These are phyloP conservation scores for Blastomyces parvus DNA, from an alignment of 2,329 filamentous ascomycete genomes.

Conservation along the genomic window DNA sequence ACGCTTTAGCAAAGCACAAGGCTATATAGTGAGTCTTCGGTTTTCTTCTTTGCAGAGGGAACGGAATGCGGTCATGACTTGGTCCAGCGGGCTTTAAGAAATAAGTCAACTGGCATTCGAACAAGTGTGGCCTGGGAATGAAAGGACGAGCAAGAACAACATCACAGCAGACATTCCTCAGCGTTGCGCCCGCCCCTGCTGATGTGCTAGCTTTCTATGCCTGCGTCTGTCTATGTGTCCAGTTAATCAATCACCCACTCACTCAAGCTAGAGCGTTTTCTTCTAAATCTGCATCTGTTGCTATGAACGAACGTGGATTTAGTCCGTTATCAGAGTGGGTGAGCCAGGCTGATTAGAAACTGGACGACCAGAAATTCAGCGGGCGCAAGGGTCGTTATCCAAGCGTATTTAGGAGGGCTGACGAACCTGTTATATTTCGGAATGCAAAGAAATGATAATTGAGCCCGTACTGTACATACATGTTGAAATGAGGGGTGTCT, in stretches of 20 bases:
- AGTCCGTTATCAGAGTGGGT: background rate
- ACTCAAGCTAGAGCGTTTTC: background rate
- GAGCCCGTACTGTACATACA: too few relatives aligned
- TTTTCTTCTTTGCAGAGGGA: too few relatives aligned
- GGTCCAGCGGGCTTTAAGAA: too few relatives aligned
- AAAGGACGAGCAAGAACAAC: background rate
- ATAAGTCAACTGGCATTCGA: too few relatives aligned
- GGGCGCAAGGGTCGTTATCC: background rate
- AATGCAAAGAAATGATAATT: background rate
- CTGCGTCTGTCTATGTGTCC: background rate
- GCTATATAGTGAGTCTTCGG: too few relatives aligned
- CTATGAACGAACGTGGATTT: too few relatives aligned
- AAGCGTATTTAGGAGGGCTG: background rate
- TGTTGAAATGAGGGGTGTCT: background rate
- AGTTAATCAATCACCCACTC: background rate
- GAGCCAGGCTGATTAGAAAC: background rate
- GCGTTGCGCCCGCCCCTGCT: background rate
- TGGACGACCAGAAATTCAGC: background rate
- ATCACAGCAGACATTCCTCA: background rate
- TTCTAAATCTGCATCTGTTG: background rate
- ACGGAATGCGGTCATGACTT: too few relatives aligned
- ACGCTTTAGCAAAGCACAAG: too few relatives aligned
- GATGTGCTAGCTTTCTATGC: background rate
- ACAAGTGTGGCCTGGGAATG: too few relatives aligned
- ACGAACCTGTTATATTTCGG: background rate